Evolutionary conservation across 2,329 filamentous ascomycete genomes (phyloP).

Genomic region (Hypocrella siamensis): DNA sequence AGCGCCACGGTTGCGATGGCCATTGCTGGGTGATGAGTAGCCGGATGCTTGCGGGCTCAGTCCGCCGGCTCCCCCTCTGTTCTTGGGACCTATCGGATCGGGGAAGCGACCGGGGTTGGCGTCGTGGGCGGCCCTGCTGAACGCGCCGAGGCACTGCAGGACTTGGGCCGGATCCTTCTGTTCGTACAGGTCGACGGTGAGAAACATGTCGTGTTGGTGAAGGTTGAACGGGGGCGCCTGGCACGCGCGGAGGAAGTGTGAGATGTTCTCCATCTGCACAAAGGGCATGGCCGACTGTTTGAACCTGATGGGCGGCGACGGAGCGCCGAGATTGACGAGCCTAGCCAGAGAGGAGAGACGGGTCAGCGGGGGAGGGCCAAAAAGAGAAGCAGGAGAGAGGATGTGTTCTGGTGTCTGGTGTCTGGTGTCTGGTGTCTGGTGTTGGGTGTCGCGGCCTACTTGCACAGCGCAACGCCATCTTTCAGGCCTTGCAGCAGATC

Average conservation of each 20-base stretch:
- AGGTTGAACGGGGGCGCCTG: constrained; percentile 73
- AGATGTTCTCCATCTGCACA: constrained; percentile 99
- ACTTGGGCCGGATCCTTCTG: constrained; percentile 93
- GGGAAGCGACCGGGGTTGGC: constrained; percentile 62
- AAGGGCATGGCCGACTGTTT: constrained; percentile 93
- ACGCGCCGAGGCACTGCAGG: constrained; percentile 78
- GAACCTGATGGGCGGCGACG: constrained; percentile 69
- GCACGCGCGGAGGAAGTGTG: constrained; percentile 82
- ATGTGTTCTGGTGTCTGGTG: no score
- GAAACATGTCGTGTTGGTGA: constrained; percentile 85
- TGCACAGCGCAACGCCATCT: constrained; percentile 87
- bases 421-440: no score
- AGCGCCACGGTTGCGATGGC: constrained; percentile 26
- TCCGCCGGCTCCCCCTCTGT: constrained; percentile 27
- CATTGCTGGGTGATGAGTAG: constrained; percentile 29
- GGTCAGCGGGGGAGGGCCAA: not conserved
- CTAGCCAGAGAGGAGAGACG: constrained; percentile 24
- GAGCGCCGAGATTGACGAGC: constrained; percentile 65
- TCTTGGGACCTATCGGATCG: constrained; percentile 57
- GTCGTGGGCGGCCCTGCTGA: constrained; percentile 71
- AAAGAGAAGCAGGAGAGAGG: no score
- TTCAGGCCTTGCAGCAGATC: constrained; percentile 79
- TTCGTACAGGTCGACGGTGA: constrained; percentile 94
- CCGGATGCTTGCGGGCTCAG: constrained; percentile 55
- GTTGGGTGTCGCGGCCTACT: no score